Evolutionary conservation across 78 protist genomes (phyloP), one percentile per base, ranked within the genome.

Genomic region (Monocercomonoides exilis): DNA sequence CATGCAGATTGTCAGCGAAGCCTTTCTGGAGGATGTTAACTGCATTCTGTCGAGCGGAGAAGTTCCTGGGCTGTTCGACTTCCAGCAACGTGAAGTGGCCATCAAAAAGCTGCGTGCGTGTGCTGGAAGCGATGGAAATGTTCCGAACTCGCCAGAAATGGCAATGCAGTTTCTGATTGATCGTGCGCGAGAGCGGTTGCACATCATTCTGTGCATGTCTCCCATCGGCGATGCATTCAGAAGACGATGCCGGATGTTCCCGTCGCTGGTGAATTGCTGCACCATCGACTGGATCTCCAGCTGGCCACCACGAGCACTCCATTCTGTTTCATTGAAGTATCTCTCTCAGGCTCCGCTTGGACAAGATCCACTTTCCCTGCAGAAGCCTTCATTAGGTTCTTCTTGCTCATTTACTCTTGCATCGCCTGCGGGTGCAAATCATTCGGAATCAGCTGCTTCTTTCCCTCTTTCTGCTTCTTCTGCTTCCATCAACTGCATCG

Each of bases 11-110:
- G 81, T 90, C n/a, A 86, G 91, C 34, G 94, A 93, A 42, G 0
- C 84, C n/a, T 89, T 94, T 81, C 87, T 95, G 29, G 98, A 95
- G 86, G 98, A 95, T 91, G 54, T 95, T 46, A 41, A 44, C 35
- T 35, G 54, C 34, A 89, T 89, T 44, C 88, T 89, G 46, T 84
- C 77, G 79, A 81, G 82, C 63, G 90, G 90, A 2, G 90, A 87
- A 41, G 85, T n/a, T n/a, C n/a, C 94, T 77, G 84, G 81, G 70
- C 87, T 92, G 29, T 92, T 86, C 32, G 85, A 86, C 5, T 70
- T 3, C 38, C 91, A 91, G 45, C 92, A 91, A 88, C 43, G 64
- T 77, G 90, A 87, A 32, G 1, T 36, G 32, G 54, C 89, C 45
- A 43, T 85, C 38, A 6, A 0, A 2, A 87, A n/a, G 6, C 29